These are phyloP conservation scores for Xylogone sp. DNA, from an alignment of 2,329 filamentous ascomycete genomes.

Conservation along the genomic window DNA sequence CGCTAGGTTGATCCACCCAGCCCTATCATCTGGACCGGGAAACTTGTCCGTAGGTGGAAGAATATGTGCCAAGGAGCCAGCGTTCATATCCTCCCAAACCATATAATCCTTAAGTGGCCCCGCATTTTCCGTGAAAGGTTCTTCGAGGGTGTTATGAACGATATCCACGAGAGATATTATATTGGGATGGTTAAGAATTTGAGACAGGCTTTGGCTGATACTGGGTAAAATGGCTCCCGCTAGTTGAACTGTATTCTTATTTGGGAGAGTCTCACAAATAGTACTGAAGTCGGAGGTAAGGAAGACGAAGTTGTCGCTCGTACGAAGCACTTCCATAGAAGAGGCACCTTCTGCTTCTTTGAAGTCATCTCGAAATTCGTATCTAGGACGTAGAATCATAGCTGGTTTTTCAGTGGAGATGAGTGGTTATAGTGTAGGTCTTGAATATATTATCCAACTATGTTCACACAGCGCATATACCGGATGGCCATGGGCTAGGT, in stretches of 20 bases:
- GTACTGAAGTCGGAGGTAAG: constrained; percentile 16
- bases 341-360: constrained; percentile 11
- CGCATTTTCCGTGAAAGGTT: constrained; percentile 5
- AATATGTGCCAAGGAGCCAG: constrained; percentile 42
- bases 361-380: not conserved
- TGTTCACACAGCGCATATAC: no score
- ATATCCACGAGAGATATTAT: constrained; percentile 26
- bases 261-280: not conserved
- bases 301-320: constrained; percentile 17
- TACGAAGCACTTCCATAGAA: constrained; percentile 17
- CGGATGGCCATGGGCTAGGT: no score
- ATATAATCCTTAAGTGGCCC: constrained; percentile 27
- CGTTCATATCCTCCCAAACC: constrained; percentile 51
- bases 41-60: constrained; percentile 22
- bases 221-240: constrained; percentile 17
- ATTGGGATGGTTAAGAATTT: constrained; percentile 26
- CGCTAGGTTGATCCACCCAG: constrained; percentile 17
- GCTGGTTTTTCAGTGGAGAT: not conserved
- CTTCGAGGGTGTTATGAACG: constrained; percentile 10
- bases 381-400: not conserved
- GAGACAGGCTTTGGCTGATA: constrained; percentile 16
- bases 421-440: not conserved
- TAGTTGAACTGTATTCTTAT: constrained; percentile 3
- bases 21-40: constrained; percentile 11
- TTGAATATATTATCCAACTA: not conserved